Base-by-base conservation (phyloP, 768 basidiomycete species). In the Amanita phalloides region DNA sequence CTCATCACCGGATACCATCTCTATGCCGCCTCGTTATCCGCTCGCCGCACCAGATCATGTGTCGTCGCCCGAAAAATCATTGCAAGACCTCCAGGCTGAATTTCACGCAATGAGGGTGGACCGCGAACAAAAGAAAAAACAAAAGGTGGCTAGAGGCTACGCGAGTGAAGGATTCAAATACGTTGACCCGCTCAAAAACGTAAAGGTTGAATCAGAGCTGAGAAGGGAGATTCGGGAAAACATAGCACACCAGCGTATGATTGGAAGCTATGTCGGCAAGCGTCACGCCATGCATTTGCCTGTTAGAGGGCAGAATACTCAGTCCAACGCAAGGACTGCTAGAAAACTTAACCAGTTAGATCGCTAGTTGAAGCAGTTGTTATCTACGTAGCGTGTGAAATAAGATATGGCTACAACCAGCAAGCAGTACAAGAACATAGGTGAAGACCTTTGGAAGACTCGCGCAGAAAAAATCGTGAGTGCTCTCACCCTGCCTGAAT, bases 371-470 rank as follows among this genome's bases (percentile, higher is more conserved):
- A 49, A 32, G 21, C 37, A 37, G 11, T 41, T 17, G 14, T 10
- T n/a, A 17, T 37, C 11, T 6, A 20, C 20, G n/a, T 14, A 23
- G 37, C 49, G 49, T 50, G 49, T 13, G 49, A 50, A 50, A 50
- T 38, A 20, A 21, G 26, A 20, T 11, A 86, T 86, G 85, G 79
- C 84, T 50, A 79, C 84, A 45, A 76, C 78, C 48, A 82, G 78
- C 69, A 90, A 89, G 63, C 87, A 91, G 58, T 86, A 87, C 71
- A 94, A 92, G 64, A 78, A 72, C 56, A 81, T 90, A 54, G 91
- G 92, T 30, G 95, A 99, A 61, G 96, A 98, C 64, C 77, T 96
- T 30, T 97, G 94, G 93, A 98, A 96, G 65, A 75, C 82, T 32
- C 78, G 91, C 41, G 81, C 91, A 2, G 96, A 99, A 68, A 98